phyloP scores from a whole-genome alignment of 2,329 filamentous ascomycete genomes.

The Fusarium acutatum region DNA sequence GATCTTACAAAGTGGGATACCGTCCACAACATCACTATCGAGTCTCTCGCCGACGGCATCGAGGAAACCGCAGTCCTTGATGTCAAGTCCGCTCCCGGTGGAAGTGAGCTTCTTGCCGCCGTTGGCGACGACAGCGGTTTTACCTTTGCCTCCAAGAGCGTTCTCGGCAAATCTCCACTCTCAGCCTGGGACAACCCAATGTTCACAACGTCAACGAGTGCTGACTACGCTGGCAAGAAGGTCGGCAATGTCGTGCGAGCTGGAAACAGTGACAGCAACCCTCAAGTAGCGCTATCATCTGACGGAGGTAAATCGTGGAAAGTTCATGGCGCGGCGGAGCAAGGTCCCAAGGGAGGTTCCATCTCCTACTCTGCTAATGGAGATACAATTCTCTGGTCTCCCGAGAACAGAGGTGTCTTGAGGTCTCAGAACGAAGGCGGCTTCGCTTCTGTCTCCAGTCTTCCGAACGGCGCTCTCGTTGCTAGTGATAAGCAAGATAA shows the following conservation, averaged over 20 bases:
- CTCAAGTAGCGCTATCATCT: slow-evolving; percentile 57
- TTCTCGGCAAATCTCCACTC: slow-evolving; percentile 53
- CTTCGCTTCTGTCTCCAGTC: slow-evolving; percentile 55
- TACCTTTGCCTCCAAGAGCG: slow-evolving; percentile 51
- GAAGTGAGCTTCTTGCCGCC: slow-evolving; percentile 60
- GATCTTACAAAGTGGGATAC: slow-evolving; percentile 66
- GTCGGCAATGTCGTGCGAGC: slow-evolving; percentile 58
- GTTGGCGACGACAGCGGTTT: slow-evolving; percentile 63
- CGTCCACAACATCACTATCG: slow-evolving; percentile 56
- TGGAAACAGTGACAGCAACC: slow-evolving; percentile 54
- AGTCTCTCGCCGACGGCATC: slow-evolving; percentile 62
- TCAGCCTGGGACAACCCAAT: slow-evolving; percentile 57
- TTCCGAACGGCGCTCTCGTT: slow-evolving; percentile 57
- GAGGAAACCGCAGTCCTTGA: slow-evolving; percentile 62
- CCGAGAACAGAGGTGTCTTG: slow-evolving; percentile 50
- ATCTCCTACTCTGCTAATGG: slow-evolving; percentile 62
- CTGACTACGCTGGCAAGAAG: slow-evolving; percentile 60
- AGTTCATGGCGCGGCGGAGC: slow-evolving; percentile 56
- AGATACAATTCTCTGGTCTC: slow-evolving; percentile 59
- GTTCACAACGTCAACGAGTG: slow-evolving; percentile 55
- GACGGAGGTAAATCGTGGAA: slow-evolving; percentile 62
- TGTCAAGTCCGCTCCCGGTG: slow-evolving; percentile 58
- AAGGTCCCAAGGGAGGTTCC: slow-evolving; percentile 52
- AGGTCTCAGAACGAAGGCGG: slow-evolving; percentile 51
- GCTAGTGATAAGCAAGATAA: slow-evolving; percentile 64